Conservation (phyloP, 768 basidiomycete genomes). For the Aureoboletus auriporus region DNA sequence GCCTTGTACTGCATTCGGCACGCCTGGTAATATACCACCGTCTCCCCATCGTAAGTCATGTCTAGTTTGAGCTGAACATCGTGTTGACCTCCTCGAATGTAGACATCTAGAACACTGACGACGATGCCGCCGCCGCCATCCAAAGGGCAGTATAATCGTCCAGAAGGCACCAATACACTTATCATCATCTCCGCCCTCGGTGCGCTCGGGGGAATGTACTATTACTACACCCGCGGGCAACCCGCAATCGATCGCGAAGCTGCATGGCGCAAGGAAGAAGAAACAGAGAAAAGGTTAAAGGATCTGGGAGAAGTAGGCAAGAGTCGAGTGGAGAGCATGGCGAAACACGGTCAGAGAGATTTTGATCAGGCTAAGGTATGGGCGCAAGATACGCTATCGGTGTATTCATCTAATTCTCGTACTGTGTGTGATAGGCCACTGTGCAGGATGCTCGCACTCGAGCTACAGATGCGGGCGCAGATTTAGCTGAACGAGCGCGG, state of each 20-base stretch:
- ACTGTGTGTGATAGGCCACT: conserved; percentile 8
- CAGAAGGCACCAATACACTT: conserved; percentile 22
- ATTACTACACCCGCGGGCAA: conserved; percentile 31
- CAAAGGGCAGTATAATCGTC: conserved; percentile 4
- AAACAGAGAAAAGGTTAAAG: conserved; percentile 26
- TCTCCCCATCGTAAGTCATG: conserved; percentile 9
- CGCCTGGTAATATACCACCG: conserved; percentile 14
- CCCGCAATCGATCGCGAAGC: conserved; percentile 17
- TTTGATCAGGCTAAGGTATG: conserved; percentile 34
- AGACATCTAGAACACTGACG: conserved; percentile 13
- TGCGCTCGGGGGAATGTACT: conserved; percentile 34
- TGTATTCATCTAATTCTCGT: not conserved
- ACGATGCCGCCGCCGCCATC: conserved; percentile 12
- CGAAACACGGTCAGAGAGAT: conserved; percentile 29
- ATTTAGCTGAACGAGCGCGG: conserved; percentile 23
- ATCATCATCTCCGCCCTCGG: conserved; percentile 30
- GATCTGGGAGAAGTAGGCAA: conserved; percentile 29
- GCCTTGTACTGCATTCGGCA: conserved; percentile 6
- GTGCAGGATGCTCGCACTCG: conserved; percentile 16
- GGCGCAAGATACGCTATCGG: not conserved
- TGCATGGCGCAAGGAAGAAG: conserved; percentile 32
- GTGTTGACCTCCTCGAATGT: not conserved
- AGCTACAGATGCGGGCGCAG: conserved; percentile 23
- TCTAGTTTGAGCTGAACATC: not conserved
- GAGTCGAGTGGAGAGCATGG: conserved; percentile 23